These are phyloP conservation scores for Phyllosticta citrichinensis DNA, from an alignment of 2,329 filamentous ascomycete species.

Conservation along the genomic window DNA sequence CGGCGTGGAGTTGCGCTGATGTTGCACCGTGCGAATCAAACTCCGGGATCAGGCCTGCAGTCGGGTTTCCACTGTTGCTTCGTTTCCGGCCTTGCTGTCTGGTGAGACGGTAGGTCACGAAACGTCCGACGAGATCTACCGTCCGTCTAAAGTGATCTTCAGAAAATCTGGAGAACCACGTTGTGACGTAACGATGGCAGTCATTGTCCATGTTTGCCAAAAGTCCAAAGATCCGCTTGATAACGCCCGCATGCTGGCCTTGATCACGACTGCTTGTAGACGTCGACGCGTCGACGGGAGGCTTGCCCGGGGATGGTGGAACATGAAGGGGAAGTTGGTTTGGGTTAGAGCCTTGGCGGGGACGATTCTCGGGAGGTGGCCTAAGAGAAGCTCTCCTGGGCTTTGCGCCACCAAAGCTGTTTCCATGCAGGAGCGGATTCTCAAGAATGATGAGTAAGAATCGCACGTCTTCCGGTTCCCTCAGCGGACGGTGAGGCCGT, in stretches of 20 bases:
- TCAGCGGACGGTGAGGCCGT: slow-evolving; percentile 61
- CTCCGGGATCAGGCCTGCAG: slow-evolving; percentile 62
- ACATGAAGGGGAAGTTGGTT: background rate
- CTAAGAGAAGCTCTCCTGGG: background rate
- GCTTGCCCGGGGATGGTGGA: background rate
- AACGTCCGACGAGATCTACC: slow-evolving; percentile 69
- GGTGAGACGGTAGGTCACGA: slow-evolving; percentile 70
- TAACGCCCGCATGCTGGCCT: slow-evolving; percentile 68
- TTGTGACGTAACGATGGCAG: slow-evolving; percentile 66
- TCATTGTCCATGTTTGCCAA: slow-evolving; percentile 64
- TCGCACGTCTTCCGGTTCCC: slow-evolving; percentile 58
- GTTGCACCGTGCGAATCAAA: slow-evolving; percentile 42
- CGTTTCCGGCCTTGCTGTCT: slow-evolving; percentile 60
- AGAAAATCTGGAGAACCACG: slow-evolving; percentile 67
- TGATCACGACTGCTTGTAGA: slow-evolving; percentile 20
- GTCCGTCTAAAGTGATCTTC: slow-evolving; percentile 56
- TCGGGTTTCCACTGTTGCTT: slow-evolving; percentile 50
- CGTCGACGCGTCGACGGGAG: background rate
- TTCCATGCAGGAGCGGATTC: slow-evolving; percentile 62
- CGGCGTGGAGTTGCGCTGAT: slow-evolving; percentile 65
- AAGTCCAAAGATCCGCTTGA: slow-evolving; percentile 75
- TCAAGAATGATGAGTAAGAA: slow-evolving; percentile 69
- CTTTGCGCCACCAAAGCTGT: background rate
- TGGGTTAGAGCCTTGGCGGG: slow-evolving; percentile 8
- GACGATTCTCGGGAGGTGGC: background rate